phyloP scores from a whole-genome alignment of 495 filamentous ascomycete species.

The Neurospora sp. region DNA sequence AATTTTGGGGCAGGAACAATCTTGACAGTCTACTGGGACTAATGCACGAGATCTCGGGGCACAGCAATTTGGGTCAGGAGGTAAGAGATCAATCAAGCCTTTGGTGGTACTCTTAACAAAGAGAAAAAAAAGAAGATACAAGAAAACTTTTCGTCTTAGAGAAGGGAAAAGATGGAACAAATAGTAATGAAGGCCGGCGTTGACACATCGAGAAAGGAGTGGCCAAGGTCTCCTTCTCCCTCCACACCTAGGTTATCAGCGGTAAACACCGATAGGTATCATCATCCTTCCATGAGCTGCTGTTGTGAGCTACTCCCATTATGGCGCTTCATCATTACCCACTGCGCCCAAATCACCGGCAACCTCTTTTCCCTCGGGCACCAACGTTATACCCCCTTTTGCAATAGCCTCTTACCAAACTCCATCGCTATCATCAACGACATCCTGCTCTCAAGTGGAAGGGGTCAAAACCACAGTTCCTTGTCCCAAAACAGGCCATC shows the following conservation, averaged over 20 bases:
- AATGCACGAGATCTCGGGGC: neutral
- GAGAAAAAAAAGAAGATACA: neutral
- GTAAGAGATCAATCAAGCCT: conserved; percentile 12
- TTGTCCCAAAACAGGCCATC: conserved; percentile 14
- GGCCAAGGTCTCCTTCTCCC: neutral
- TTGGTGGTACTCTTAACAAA: conserved; percentile 2
- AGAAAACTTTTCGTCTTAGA: neutral
- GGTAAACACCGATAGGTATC: neutral
- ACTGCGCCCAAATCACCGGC: neutral
- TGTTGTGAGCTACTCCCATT: neutral
- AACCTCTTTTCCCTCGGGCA: conserved; percentile 45
- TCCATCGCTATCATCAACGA: neutral
- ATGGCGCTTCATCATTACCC: neutral
- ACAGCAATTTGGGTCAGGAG: neutral
- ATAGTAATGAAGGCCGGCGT: neutral
- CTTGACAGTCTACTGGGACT: neutral
- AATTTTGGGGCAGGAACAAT: neutral
- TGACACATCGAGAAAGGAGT: neutral
- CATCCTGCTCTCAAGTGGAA: conserved; percentile 5
- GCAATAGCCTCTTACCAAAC: neutral
- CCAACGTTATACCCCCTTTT: conserved; percentile 30
- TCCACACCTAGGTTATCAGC: neutral
- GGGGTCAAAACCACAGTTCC: conserved; percentile 9
- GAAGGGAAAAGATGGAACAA: neutral
- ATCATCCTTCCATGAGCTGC: neutral